A percentile compares a stretch with the other conserved stretches of the same genome.
Conservation (phyloP, 441 rosid genomes). For the Gossypium aridum region DNA sequence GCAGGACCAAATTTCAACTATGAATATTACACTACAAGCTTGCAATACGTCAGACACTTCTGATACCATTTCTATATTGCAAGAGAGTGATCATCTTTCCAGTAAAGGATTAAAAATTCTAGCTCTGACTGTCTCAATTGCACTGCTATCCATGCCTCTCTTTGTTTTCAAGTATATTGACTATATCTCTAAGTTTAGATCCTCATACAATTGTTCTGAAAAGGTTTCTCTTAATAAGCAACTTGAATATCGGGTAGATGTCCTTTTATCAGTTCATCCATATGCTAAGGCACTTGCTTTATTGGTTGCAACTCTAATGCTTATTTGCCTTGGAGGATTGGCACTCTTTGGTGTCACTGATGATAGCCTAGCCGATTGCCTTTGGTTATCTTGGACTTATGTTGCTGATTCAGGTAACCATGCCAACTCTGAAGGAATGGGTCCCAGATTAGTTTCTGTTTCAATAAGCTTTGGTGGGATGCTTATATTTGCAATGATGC, state of each 20-base stretch:
- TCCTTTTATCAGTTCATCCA: slow-evolving; percentile 54
- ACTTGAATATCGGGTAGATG: slow-evolving; percentile 52
- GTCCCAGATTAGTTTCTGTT: slow-evolving; percentile 61
- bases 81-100: slow-evolving; percentile 21
- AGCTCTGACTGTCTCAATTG: slow-evolving; percentile 39
- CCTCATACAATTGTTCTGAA: slow-evolving; percentile 37
- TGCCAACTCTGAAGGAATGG: slow-evolving; percentile 60
- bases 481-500: slow-evolving; percentile 83
- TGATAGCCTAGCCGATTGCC: slow-evolving; percentile 54
- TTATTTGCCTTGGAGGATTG: slow-evolving; percentile 60
- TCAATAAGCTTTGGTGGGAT: slow-evolving; percentile 74
- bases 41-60: slow-evolving; percentile 30
- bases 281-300: slow-evolving; percentile 63
- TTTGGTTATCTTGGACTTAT: slow-evolving; percentile 72
- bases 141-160: slow-evolving; percentile 41
- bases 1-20: slow-evolving; percentile 39
- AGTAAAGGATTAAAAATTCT: slow-evolving; percentile 34
- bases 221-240: slow-evolving; percentile 46
- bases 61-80: slow-evolving; percentile 18
- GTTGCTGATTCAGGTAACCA: slow-evolving; percentile 68
- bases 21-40: slow-evolving; percentile 30
- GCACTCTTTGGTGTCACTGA: slow-evolving; percentile 63
- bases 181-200: slow-evolving; percentile 39
- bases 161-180: slow-evolving; percentile 44
- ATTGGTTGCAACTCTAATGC: slow-evolving; percentile 54